These are phyloP conservation scores for Panellus pusillus DNA, from an alignment of 768 basidiomycete species.

Conservation along the genomic window DNA sequence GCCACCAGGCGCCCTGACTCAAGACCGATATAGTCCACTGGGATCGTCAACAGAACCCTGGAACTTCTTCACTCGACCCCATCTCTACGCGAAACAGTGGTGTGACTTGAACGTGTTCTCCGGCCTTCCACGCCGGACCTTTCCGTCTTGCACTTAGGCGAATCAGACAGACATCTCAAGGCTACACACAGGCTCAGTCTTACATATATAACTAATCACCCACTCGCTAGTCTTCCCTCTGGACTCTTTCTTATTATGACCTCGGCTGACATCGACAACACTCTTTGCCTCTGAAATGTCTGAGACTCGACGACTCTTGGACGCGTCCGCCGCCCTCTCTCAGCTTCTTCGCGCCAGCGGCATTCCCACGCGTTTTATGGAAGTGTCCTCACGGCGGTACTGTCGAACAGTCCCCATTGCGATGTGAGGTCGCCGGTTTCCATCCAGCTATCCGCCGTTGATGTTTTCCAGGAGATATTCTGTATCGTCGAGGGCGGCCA, in stretches of 20 bases:
- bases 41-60: conserved; percentile 21
- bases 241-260: conserved; percentile 54
- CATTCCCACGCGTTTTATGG: conserved; percentile 83
- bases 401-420: conserved; percentile 63
- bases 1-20: not conserved
- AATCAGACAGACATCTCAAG: conserved; percentile 45
- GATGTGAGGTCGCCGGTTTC: conserved; percentile 44
- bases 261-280: conserved; percentile 38
- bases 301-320: conserved; percentile 72
- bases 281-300: conserved; percentile 48
- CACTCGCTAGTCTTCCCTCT: conserved; percentile 38
- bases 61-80: conserved; percentile 22
- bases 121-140: conserved; percentile 45
- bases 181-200: conserved; percentile 47
- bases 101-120: conserved; percentile 38
- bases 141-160: conserved; percentile 43
- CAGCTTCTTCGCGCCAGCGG: conserved; percentile 51
- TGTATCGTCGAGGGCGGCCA: conserved; percentile 82
- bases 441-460: conserved; percentile 13
- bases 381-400: conserved; percentile 65
- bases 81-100: conserved; percentile 33
- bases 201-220: conserved; percentile 44
- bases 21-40: no score
- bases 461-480: conserved; percentile 64
- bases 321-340: conserved; percentile 78